Base-by-base conservation (phyloP, 2,329 filamentous ascomycete genomes). In the Diaporthe velutina region DNA sequence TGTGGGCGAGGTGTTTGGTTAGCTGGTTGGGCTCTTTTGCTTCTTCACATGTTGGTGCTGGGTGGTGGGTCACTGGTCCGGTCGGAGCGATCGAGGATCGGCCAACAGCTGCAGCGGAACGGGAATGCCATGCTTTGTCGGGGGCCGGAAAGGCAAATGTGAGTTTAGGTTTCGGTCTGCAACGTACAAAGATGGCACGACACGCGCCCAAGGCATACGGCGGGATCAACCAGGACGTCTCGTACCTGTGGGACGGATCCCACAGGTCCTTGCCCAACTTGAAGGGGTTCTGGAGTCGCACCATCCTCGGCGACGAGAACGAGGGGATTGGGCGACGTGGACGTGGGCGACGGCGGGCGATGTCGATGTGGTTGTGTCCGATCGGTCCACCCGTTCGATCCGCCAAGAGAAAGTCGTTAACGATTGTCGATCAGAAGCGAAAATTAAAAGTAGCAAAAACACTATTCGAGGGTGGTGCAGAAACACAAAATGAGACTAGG, bases 221-320 rank as follows among this genome's bases (percentile, higher is more conserved):
- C 33, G 91, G 83, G n/a, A 97, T 83, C 12, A 96, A 83, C 94
- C 94, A 97, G 19, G 94, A 97, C 22, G 94, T 97, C 82, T 92
- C 90, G 84, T 94, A 95, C 74, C 93, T 90, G 83, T 93, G 88
- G 55, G 89, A 86, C 9, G 88, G 88, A 80, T 91, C 89, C 85
- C 86, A 90, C 42, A 82, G 80, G 76, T 83, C 84, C 40, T 77
- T 81, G 66, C 84, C 84, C 67, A 88, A 85, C 71, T 80, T 79
- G 78, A 88, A 50, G 28, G 75, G 73, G 28, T 76, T 76, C 30
- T 58, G 33, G 19, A 74, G 50, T 48, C 66, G 70, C 30, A 75
- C 66, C 75, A 75, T 76, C 28, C 67, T 54, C 57, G 58, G 28
- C 33, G 35, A 33, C 19, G 8, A 1, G 35, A 30, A 57, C 4